phyloP scores from a whole-genome alignment of 2,329 filamentous ascomycete species.

The Orbilia blumenaviensis region DNA sequence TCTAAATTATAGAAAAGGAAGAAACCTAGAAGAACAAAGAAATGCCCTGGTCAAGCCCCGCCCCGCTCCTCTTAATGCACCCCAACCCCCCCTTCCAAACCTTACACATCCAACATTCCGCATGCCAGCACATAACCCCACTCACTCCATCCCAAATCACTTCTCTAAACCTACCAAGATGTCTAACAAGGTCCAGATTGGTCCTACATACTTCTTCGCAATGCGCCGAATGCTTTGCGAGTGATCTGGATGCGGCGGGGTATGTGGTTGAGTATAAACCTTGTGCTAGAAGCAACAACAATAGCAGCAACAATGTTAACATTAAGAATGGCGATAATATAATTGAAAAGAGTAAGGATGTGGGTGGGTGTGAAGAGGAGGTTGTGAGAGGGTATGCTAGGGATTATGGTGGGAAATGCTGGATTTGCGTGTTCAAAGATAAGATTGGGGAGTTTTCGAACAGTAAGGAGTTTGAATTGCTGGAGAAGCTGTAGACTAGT shows the following conservation, averaged over 20 bases:
- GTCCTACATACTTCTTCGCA: constrained; percentile 12
- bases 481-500: background rate
- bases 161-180: background rate
- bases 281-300: too few species aligned
- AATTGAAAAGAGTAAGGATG: background rate
- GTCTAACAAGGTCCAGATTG: background rate
- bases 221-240: background rate
- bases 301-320: too few species aligned
- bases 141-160: background rate
- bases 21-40: too few species aligned
- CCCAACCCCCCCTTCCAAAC: constrained; percentile 21
- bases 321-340: background rate
- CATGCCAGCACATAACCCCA: constrained; percentile 5
- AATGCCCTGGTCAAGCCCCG: background rate
- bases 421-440: constrained; percentile 22
- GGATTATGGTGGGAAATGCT: constrained; percentile 17
- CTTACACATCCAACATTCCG: constrained; percentile 26
- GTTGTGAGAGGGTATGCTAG: constrained; percentile 1
- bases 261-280: constrained; percentile 9
- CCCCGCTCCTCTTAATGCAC: constrained; percentile 16
- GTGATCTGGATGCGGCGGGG: background rate
- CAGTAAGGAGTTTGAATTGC: background rate
- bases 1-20: too few species aligned
- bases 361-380: constrained; percentile 10
- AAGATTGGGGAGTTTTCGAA: constrained; percentile 6